Evolutionary conservation across 768 basidiomycete species (phyloP), one percentile per base, ranked within the genome.

Genomic region (Macrolepiota dolichaula): DNA sequence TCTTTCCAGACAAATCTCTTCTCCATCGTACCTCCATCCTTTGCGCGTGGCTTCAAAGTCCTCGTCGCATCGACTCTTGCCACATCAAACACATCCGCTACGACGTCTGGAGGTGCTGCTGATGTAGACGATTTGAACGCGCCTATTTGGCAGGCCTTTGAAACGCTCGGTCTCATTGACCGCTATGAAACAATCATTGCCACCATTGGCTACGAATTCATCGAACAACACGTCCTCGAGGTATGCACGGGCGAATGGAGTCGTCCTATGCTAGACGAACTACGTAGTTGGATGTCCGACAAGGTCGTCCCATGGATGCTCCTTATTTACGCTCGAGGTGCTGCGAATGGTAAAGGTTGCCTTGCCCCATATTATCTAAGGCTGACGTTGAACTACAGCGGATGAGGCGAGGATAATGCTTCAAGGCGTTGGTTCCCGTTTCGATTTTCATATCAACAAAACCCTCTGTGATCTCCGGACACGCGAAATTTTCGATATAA

Each of bases 401-500:
- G 85, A 91, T 61, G 87, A 94, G 72, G 85, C 89, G 35, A 78
- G 86, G 68, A 71, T 79, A 37, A 81, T 90, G 85, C 74, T 96
- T 54, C 84, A 87, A 67, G 88, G 88, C 2, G 85, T 93, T 13
- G 88, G 91, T n/a, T 24, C 89, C 1, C 78, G 92, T 47, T 91
- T 98, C 68, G 96, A 98, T 66, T 96, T 94, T 66, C 92, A 96
- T 65, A 86, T 98, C 67, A 91, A 93, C 73, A 96, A 95, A 72
- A 92, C 89, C 70, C n/a, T 67, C 64, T 7, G 62, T 67, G 11
- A 59, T n/a, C 75, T 96, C 55, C 88, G 87, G 36, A 89, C 85
- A 61, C 80, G 77, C 53, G 96, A 98, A 71, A 89, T 98, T n/a
- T 98, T 97, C 69, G 94, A 96, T 65, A 97, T 98, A 59, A 96